Evolutionary conservation across 192 early-diverging fungal species (phyloP).

Genomic region (Pilobolus umbonatus): DNA sequence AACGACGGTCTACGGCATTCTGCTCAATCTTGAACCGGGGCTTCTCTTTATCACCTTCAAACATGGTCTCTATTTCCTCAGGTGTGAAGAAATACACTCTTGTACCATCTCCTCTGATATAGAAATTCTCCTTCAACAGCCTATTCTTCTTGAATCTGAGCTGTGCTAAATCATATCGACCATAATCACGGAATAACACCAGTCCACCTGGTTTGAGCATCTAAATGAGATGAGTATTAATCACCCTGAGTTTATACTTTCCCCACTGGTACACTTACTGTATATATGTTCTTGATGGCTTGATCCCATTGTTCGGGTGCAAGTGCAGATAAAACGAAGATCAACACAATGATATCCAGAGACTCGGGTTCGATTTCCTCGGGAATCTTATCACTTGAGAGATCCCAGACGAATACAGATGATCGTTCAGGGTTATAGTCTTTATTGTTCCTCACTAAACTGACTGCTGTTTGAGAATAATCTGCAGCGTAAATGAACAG

Average conservation of each 20-base stretch:
- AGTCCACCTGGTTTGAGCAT: conserved; percentile 87
- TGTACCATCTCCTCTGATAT: conserved; percentile 96
- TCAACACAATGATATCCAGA: conserved; percentile 87
- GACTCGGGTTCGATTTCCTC: conserved; percentile 71
- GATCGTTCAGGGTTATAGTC: conserved; percentile 67
- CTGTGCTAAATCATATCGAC: conserved; percentile 96
- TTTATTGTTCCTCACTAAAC: conserved; percentile 81
- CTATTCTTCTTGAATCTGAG: conserved; percentile 91
- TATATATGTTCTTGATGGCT: conserved; percentile 76
- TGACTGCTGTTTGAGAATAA: conserved; percentile 84
- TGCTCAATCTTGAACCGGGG: conserved; percentile 67
- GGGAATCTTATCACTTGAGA: conserved; percentile 67
- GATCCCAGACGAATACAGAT: conserved; percentile 93
- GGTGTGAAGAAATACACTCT: conserved; percentile 91
- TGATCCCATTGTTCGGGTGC: conserved; percentile 79
- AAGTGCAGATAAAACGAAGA: conserved; percentile 95
- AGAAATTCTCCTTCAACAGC: conserved; percentile 90
- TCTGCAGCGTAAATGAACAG: conserved; percentile 93
- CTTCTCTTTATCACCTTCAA: conserved; percentile 44
- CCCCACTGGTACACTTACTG: conserved; percentile 32
- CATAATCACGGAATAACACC: conserved; percentile 92
- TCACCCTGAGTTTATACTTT: not conserved
- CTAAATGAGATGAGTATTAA: conserved; percentile 10
- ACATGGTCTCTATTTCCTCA: conserved; percentile 29
- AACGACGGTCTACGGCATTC: conserved; percentile 85